Conservation (phyloP, 2,329 filamentous ascomycete species). For the Arthrobotrys musiformis region DNA sequence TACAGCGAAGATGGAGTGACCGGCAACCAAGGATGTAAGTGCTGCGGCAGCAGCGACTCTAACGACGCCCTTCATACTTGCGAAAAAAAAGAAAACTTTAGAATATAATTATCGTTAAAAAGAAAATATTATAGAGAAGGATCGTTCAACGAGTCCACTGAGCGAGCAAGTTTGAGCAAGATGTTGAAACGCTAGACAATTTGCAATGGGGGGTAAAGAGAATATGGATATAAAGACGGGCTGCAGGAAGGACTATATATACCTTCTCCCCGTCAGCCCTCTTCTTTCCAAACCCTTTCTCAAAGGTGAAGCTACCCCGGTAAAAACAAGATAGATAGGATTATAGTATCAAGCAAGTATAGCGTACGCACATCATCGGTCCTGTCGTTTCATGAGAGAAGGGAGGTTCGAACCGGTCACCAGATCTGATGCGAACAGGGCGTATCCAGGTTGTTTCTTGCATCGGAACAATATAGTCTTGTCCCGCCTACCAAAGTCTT, state of each 20-base stretch:
- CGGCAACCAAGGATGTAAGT: constrained; percentile 37
- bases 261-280: too few relatives aligned
- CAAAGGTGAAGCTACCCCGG: constrained; percentile 3
- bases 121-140: constrained; percentile 21
- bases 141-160: constrained; percentile 25
- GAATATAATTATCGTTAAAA: constrained; percentile 9
- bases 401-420: constrained; percentile 5
- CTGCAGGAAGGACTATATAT: constrained; percentile 35
- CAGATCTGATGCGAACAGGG: constrained; percentile 1
- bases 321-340: constrained; percentile 9
- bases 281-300: background rate
- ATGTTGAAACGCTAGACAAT: constrained; percentile 37
- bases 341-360: background rate
- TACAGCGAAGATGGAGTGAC: constrained; percentile 53
- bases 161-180: constrained; percentile 38
- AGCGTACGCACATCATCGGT: background rate
- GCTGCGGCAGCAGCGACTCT: constrained; percentile 37
- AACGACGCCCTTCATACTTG: constrained; percentile 40
- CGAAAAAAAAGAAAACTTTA: constrained; percentile 5
- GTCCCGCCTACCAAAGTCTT: constrained; percentile 51
- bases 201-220: constrained; percentile 6
- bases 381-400: background rate
- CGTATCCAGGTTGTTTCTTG: constrained; percentile 1
- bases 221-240: background rate
- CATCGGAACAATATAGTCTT: constrained; percentile 54